Evolutionary conservation across 2,329 filamentous ascomycete genomes (phyloP).

Genomic region (Albophoma yamanashiensis): DNA sequence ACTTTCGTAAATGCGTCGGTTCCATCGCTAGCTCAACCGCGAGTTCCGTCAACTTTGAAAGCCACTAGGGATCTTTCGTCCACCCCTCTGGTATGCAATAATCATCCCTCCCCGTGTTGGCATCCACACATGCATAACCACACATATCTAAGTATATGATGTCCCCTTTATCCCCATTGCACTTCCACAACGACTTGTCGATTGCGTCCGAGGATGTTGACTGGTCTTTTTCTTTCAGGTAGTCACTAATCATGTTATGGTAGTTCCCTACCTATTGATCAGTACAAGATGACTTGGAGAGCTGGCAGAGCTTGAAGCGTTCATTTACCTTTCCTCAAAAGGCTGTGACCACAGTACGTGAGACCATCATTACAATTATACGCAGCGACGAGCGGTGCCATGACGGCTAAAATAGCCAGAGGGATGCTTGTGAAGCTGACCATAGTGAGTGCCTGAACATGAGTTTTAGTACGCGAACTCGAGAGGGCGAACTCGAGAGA

Average conservation of each 20-base stretch:
- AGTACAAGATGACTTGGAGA: neutral
- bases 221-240: neutral
- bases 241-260: fast-evolving
- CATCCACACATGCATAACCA: neutral
- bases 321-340: neutral
- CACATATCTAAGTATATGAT: neutral
- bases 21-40: conserved; percentile 19
- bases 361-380: neutral
- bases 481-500: no score
- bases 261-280: neutral
- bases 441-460: neutral
- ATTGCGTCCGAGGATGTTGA: neutral
- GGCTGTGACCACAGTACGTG: neutral
- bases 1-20: conserved; percentile 17
- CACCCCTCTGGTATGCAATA: neutral
- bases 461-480: neutral
- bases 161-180: neutral
- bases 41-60: neutral
- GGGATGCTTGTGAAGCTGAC: neutral
- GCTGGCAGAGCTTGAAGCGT: neutral
- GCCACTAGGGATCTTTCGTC: neutral
- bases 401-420: neutral
- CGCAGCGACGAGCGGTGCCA: neutral
- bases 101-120: neutral
- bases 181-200: neutral